Evolutionary conservation across 2,329 filamentous ascomycete genomes (phyloP), one percentile per base, ranked within the genome.

Genomic region (Xylariales sp.): DNA sequence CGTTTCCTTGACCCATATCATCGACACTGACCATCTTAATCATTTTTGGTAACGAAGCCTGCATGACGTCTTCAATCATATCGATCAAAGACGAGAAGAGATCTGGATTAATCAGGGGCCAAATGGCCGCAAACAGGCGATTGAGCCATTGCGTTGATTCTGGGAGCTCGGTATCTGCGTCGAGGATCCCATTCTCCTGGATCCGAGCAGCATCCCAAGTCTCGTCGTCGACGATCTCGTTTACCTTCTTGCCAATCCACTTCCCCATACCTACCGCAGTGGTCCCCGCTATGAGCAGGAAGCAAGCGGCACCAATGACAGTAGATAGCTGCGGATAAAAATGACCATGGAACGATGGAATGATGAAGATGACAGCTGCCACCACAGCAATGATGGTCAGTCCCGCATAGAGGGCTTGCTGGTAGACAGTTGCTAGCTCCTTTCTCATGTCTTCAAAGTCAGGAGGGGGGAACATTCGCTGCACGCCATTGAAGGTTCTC

Each of bases 11-110:
- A 0, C 84, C 84, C 44, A 88, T 76, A 47, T 88, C 84, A 36
- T 88, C 83, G 6, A 88, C 78, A 40, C 80, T 82, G 31, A 88
- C 80, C 84, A 87, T 87, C 35, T 84, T 77, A 22, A 88, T 72
- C 25, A 84, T 60, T 43, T 74, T 79, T 1, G 85, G 83, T 14
- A 88, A 63, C 7, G 80, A 85, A 3, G 84, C 84, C 62, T 88
- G 85, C 85, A 88, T 88, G 35, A 88, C 81, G 57, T 88, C 85
- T 60, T 88, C 85, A 4, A 89, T 71, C 20, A 78, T 84, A 52
- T 88, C 84, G 1, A 79, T 74, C 2, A 88, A 59, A 24, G 77
- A 79, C 1, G 76, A 71, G 51, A 88, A 88, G 2, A 89, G 69
- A 51, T 88, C 85, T 0, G 84, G 85, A 53, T 88, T 88, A 53